A percentile compares a stretch with the other conserved stretches of the same genome.
phyloP scores from a whole-genome alignment of 306 rosid genomes.

The Ceratonia siliqua region DNA sequence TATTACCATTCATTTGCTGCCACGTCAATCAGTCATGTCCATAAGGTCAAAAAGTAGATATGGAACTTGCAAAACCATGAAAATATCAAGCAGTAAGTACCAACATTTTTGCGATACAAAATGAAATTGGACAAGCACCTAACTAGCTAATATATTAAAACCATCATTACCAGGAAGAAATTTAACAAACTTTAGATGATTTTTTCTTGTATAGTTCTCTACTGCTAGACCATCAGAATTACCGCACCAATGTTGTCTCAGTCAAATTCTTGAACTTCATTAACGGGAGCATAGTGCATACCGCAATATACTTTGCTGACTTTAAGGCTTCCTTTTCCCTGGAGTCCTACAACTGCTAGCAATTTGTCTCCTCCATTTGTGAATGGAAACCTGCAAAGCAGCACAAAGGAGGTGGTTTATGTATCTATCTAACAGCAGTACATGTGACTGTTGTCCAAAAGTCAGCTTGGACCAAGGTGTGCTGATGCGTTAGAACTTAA shows the following conservation, averaged over 20 bases:
- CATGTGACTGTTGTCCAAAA: background rate
- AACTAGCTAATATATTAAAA: background rate
- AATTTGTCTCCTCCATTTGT: slow-evolving; percentile 78
- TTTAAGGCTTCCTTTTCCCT: slow-evolving; percentile 36
- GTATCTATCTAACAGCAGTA: slow-evolving; percentile 7
- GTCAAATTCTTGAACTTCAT: background rate
- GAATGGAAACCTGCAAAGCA: slow-evolving; percentile 62
- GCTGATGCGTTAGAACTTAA: background rate
- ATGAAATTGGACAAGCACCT: background rate
- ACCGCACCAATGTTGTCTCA: background rate
- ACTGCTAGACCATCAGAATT: background rate
- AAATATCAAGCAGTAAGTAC: background rate
- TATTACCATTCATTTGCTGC: background rate
- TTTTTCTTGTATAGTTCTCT: background rate
- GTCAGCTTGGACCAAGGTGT: background rate
- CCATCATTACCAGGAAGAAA: background rate
- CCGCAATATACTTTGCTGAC: background rate
- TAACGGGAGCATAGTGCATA: background rate
- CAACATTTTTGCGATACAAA: background rate
- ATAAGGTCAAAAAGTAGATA: background rate
- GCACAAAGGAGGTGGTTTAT: background rate
- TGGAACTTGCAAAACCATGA: background rate
- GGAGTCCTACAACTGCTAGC: slow-evolving; percentile 41
- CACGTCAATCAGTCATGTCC: background rate
- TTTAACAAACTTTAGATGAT: background rate